phyloP scores from a whole-genome alignment of 1,284 basidiomycete species.

The Ganoderma boninense region DNA sequence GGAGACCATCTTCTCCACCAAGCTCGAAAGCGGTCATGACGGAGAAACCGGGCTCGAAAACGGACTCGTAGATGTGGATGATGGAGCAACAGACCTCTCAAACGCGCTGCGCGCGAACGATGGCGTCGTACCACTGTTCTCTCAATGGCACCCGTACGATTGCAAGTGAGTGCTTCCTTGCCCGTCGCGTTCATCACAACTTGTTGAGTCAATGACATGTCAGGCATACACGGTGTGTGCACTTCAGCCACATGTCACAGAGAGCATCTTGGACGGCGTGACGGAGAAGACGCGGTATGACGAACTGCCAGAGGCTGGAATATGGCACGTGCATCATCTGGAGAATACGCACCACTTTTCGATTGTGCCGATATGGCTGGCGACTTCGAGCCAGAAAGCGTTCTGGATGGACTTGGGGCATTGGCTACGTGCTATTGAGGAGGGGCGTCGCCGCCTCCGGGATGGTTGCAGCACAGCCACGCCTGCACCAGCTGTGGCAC shows the following conservation, averaged over 20 bases:
- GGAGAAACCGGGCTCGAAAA: conserved; percentile 15
- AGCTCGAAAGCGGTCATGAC: conserved; percentile 1
- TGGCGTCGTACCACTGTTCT: conserved; percentile 60
- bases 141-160: conserved; percentile 59
- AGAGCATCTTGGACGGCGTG: conserved; percentile 15
- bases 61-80: conserved; percentile 20
- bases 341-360: conserved; percentile 50
- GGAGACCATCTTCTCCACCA: conserved; percentile 14
- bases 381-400: conserved; percentile 44
- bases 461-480: background rate
- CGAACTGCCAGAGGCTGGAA: conserved; percentile 42
- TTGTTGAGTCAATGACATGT: background rate
- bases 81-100: conserved; percentile 13
- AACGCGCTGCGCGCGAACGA: conserved; percentile 49
- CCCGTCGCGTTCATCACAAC: background rate
- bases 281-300: conserved; percentile 18
- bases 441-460: background rate
- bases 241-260: conserved; percentile 27
- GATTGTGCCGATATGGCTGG: conserved; percentile 51
- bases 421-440: conserved; percentile 43
- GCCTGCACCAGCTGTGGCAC: background rate
- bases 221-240: conserved; percentile 37
- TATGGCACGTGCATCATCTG: conserved; percentile 53
- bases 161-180: conserved; percentile 45
- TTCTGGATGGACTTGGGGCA: conserved; percentile 51